Percentiles rank a stretch among this genome's conserved stretches.
Evolutionary conservation across 108 stramenopile genomes (phyloP).

Genomic region (Fistulifera solaris): DNA sequence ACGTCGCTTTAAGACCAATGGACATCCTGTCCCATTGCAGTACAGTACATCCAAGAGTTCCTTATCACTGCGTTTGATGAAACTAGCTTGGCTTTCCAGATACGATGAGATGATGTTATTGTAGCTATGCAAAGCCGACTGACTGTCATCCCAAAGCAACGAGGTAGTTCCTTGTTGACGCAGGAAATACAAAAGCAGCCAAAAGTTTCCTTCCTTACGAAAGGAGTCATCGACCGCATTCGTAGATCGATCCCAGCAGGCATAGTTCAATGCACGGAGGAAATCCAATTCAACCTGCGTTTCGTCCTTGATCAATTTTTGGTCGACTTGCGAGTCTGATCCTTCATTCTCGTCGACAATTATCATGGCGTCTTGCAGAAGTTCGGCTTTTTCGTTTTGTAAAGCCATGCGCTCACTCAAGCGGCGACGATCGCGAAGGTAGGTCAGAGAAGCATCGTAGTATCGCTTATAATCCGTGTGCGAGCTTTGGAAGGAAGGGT

Average conservation of each 20-base stretch:
- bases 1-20: slow-evolving; percentile 30
- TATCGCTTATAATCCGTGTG: slow-evolving; percentile 37
- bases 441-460: slow-evolving; percentile 40
- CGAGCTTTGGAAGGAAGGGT: neutral
- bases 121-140: slow-evolving; percentile 15
- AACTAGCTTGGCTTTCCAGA: slow-evolving; percentile 14
- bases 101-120: neutral
- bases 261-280: slow-evolving; percentile 12
- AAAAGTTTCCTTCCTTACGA: slow-evolving; percentile 47
- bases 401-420: slow-evolving; percentile 15
- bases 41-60: slow-evolving; percentile 28
- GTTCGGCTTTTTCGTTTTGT: slow-evolving; percentile 12
- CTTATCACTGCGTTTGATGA: slow-evolving; percentile 23
- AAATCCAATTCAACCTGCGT: slow-evolving; percentile 39
- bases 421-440: slow-evolving; percentile 27
- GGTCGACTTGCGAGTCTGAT: slow-evolving; percentile 2
- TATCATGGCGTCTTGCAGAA: slow-evolving; percentile 9
- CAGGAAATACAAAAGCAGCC: slow-evolving; percentile 40
- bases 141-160: slow-evolving; percentile 43
- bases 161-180: slow-evolving; percentile 37
- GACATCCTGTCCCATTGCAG: slow-evolving; percentile 2
- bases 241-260: slow-evolving; percentile 8
- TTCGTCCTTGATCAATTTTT: slow-evolving; percentile 21
- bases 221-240: neutral
- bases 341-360: slow-evolving; percentile 12